A percentile compares a stretch with the other conserved stretches of the same genome.
phyloP scores from a whole-genome alignment of 2,329 filamentous ascomycete species.

The Ophiostoma ips region DNA sequence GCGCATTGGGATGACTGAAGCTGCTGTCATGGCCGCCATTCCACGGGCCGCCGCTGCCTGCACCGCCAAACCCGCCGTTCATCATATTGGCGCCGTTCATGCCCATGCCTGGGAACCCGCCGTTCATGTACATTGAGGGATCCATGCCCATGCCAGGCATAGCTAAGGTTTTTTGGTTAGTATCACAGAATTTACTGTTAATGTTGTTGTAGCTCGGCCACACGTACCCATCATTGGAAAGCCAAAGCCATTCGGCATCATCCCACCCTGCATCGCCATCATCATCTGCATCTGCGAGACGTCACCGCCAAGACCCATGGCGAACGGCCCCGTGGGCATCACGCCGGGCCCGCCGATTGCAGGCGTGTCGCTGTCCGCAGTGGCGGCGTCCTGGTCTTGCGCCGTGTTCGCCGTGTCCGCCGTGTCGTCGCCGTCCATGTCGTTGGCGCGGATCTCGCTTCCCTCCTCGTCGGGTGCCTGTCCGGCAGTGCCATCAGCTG shows the following conservation, averaged over 20 bases:
- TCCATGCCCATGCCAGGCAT: constrained; percentile 65
- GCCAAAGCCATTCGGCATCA: constrained; percentile 37
- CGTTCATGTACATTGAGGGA: constrained; percentile 68
- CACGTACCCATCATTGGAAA: constrained; percentile 80
- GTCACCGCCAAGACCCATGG: constrained; percentile 32
- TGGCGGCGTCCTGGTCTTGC: neutral
- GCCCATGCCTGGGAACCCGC: constrained; percentile 61
- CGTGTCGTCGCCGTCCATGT: too few relatives aligned
- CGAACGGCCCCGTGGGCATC: neutral
- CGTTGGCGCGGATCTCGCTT: constrained; percentile 19
- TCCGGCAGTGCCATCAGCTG: constrained; percentile 15
- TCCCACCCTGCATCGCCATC: constrained; percentile 62
- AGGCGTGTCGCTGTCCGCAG: neutral
- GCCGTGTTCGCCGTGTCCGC: constrained; percentile 1
- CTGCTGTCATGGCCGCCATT: constrained; percentile 82
- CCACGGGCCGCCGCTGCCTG: constrained; percentile 64
- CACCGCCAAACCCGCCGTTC: constrained; percentile 57
- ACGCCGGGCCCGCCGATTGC: constrained; percentile 16
- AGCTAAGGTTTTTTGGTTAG: neutral
- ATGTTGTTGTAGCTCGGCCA: too few relatives aligned
- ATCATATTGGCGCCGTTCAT: constrained; percentile 64
- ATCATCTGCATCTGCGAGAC: constrained; percentile 70
- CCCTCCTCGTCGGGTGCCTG: constrained; percentile 17
- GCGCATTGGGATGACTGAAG: constrained; percentile 77
- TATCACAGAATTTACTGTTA: too few relatives aligned